Percentiles rank a stretch among this genome's conserved stretches.
phyloP scores from a whole-genome alignment of 2,329 filamentous ascomycete genomes.

The Calonectria ilicicola region DNA sequence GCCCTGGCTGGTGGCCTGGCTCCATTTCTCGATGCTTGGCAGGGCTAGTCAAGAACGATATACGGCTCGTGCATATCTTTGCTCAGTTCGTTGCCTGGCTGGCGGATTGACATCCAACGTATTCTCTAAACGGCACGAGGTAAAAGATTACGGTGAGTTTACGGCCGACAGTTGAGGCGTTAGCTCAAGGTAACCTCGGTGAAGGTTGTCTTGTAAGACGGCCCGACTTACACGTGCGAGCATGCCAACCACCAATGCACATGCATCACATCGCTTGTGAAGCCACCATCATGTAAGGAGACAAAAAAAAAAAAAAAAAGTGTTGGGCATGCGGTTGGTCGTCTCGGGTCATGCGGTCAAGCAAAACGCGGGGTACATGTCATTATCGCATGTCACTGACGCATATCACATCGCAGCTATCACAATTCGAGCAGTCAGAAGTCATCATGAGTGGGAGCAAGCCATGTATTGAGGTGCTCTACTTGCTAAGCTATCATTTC shows the following conservation, averaged over 20 bases:
- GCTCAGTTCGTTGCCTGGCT: background rate
- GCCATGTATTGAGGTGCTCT: conserved; percentile 13
- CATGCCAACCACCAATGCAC: background rate
- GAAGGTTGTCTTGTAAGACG: conserved; percentile 13
- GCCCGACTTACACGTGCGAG: conserved; percentile 21
- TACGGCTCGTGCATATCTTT: background rate
- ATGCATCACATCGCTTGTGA: background rate
- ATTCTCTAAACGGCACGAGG: conserved; percentile 8
- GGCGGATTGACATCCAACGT: background rate
- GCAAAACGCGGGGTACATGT: background rate
- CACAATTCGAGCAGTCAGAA: background rate
- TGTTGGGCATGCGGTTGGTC: background rate
- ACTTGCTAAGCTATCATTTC: conserved; percentile 15
- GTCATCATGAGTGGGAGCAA: background rate
- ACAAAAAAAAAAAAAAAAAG: background rate
- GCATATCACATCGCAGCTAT: conserved; percentile 15
- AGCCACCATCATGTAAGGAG: background rate
- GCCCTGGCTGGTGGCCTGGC: too few relatives aligned
- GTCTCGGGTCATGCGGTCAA: background rate
- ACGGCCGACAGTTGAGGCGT: background rate
- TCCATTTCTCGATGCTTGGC: background rate
- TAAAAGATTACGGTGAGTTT: conserved; percentile 3
- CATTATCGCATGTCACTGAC: background rate
- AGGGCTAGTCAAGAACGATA: background rate
- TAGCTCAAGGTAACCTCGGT: background rate